These are phyloP conservation scores for Penicillium sp. DNA, from an alignment of 2,329 filamentous ascomycete genomes.

Conservation along the genomic window DNA sequence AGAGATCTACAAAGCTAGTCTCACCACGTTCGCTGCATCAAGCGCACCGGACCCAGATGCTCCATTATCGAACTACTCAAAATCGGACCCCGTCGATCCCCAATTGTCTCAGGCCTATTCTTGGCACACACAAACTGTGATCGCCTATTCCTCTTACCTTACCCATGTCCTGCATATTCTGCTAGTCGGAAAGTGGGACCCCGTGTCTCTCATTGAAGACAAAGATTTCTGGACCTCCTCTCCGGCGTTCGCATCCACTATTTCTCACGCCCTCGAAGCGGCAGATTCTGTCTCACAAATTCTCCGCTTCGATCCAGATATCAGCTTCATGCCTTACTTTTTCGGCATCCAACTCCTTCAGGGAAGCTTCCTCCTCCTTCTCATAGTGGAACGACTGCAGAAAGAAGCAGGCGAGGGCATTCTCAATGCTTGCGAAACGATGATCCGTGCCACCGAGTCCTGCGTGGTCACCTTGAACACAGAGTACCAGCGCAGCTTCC, in stretches of 20 bases:
- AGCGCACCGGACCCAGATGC: constrained; percentile 29
- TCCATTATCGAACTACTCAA: constrained; percentile 54
- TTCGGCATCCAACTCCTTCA: constrained; percentile 92
- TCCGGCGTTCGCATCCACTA: constrained; percentile 82
- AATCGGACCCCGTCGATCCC: constrained; percentile 48
- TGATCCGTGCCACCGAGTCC: constrained; percentile 87
- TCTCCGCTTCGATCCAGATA: constrained; percentile 83
- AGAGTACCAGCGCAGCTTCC: constrained; percentile 94
- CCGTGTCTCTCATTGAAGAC: constrained; percentile 88
- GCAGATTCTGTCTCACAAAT: constrained; percentile 86
- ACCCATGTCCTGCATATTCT: constrained; percentile 93
- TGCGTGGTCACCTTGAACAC: constrained; percentile 91
- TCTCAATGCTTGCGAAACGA: constrained; percentile 86
- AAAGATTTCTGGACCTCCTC: constrained; percentile 94
- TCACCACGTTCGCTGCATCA: constrained; percentile 48
- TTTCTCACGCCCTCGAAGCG: constrained; percentile 82
- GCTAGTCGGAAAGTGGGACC: constrained; percentile 93
- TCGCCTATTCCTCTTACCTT: constrained; percentile 86
- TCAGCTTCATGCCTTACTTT: constrained; percentile 97
- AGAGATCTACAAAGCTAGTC: constrained; percentile 75
- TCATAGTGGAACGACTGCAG: constrained; percentile 88
- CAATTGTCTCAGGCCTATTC: constrained; percentile 35
- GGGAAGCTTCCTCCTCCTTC: constrained; percentile 80
- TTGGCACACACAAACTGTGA: constrained; percentile 76
- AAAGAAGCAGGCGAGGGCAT: constrained; percentile 83